These are phyloP conservation scores for Cardamine chenopodiifolia DNA, from an alignment of 345 rosid genomes.

Conservation along the genomic window DNA sequence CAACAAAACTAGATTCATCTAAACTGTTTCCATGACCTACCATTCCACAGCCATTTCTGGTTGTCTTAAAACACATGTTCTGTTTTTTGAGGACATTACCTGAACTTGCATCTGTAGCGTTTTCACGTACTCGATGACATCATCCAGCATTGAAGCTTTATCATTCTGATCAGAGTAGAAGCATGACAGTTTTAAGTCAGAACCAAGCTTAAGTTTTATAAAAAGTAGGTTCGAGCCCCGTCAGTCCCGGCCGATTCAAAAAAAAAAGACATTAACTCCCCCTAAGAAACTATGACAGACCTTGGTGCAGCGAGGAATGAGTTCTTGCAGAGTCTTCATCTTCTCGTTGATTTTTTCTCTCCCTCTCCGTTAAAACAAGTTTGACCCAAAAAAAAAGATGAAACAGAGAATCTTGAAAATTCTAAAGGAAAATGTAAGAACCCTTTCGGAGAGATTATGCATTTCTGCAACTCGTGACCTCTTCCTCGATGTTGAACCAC, in stretches of 20 bases:
- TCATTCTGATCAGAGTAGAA: constrained; percentile 20
- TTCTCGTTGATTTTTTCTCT: constrained; percentile 75
- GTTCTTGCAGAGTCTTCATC: constrained; percentile 62
- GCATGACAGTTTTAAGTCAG: background rate
- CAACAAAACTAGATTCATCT: background rate
- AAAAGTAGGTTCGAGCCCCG: no score
- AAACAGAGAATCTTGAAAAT: background rate
- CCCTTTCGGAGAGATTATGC: constrained; percentile 88
- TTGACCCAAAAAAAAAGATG: background rate
- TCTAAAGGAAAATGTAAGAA: constrained; percentile 25
- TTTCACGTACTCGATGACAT: constrained; percentile 27
- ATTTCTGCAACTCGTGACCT: constrained; percentile 87
- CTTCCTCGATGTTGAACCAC: constrained; percentile 63
- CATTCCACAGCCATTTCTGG: background rate
- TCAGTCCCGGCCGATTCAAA: no score
- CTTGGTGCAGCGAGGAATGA: constrained; percentile 40
- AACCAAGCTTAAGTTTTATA: background rate
- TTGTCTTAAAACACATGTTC: background rate
- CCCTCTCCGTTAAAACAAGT: constrained; percentile 47
- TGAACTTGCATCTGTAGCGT: constrained; percentile 28
- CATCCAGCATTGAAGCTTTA: constrained; percentile 42
- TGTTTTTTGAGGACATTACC: constrained; percentile 1
- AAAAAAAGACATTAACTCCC: no score
- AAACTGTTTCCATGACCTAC: background rate
- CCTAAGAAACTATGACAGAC: background rate